phyloP scores from a whole-genome alignment of 1,284 basidiomycete species.

The Wallemia mellicola region DNA sequence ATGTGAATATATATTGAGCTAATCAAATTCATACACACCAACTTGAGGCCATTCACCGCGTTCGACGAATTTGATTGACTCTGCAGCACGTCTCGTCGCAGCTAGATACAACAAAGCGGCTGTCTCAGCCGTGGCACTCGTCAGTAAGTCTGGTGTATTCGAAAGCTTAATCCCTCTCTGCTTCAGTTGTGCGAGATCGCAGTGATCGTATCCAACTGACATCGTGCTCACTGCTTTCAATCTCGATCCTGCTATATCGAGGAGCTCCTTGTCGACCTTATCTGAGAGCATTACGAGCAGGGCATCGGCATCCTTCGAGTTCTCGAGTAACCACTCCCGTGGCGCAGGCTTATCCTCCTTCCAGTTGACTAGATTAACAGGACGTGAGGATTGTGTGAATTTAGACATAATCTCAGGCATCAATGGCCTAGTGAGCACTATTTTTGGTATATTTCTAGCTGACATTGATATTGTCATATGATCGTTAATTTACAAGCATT shows the following conservation, averaged over 20 bases:
- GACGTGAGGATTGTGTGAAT: constrained; percentile 24
- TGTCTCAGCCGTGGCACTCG: constrained; percentile 70
- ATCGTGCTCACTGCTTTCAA: constrained; percentile 63
- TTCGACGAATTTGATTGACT: constrained; percentile 32
- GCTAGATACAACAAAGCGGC: constrained; percentile 67
- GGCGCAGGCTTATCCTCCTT: constrained; percentile 31
- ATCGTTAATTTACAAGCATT: neutral
- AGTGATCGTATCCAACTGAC: constrained; percentile 65
- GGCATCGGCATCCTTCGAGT: constrained; percentile 32
- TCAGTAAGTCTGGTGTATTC: constrained; percentile 69
- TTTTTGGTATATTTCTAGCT: constrained; percentile 16
- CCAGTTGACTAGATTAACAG: constrained; percentile 34
- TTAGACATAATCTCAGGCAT: constrained; percentile 35
- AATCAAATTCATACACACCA: neutral
- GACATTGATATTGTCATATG: neutral
- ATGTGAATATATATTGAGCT: neutral
- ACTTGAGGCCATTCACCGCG: constrained; percentile 20
- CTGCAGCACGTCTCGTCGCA: constrained; percentile 46
- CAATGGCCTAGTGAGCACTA: constrained; percentile 35
- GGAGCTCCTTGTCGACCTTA: constrained; percentile 19
- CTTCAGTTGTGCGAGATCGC: constrained; percentile 34
- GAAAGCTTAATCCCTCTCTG: constrained; percentile 41
- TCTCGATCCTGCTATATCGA: constrained; percentile 28
- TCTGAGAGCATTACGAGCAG: constrained; percentile 40
- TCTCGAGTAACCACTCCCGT: constrained; percentile 45